These are phyloP conservation scores for Phytophthora cactorum DNA, from an alignment of 352 stramenopile genomes.

Conservation along the genomic window DNA sequence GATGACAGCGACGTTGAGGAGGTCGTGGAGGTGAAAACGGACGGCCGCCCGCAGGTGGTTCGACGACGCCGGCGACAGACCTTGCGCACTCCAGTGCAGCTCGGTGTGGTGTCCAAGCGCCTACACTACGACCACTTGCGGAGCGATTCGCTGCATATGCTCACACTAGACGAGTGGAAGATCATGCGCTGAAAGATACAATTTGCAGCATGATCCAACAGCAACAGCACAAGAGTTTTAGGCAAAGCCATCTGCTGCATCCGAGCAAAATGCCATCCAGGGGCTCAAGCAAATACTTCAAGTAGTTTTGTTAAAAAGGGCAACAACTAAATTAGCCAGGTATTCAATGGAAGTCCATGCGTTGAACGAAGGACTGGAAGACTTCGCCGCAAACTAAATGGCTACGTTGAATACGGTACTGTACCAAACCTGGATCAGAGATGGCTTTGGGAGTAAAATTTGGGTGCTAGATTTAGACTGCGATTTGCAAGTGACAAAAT, in stretches of 20 bases:
- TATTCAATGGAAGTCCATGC: too few relatives aligned
- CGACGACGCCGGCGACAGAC: slow-evolving; percentile 33
- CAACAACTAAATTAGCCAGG: neutral
- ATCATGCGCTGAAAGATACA: slow-evolving; percentile 43
- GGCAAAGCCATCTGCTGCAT: neutral
- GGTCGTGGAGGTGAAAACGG: slow-evolving; percentile 44
- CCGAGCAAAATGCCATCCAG: neutral
- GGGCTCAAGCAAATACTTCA: too few relatives aligned
- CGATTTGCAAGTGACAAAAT: slow-evolving; percentile 11
- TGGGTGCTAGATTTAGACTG: slow-evolving; percentile 5
- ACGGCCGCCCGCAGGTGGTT: slow-evolving; percentile 49
- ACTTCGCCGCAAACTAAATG: neutral
- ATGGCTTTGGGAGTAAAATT: slow-evolving; percentile 19
- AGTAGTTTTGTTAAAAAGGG: too few relatives aligned
- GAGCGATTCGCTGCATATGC: slow-evolving; percentile 53
- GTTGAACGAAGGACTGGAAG: neutral
- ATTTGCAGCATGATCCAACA: slow-evolving; percentile 6
- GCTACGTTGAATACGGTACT: neutral
- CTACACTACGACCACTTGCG: slow-evolving; percentile 65
- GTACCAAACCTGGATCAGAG: slow-evolving; percentile 6
- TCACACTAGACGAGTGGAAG: slow-evolving; percentile 70
- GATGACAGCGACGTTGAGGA: slow-evolving; percentile 58
- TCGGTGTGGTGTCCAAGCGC: slow-evolving; percentile 61
- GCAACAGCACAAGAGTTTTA: neutral
- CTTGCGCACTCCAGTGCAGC: slow-evolving; percentile 42